Conservation (phyloP, 2,329 filamentous ascomycete species). For the Trematosphaeria pertusa region DNA sequence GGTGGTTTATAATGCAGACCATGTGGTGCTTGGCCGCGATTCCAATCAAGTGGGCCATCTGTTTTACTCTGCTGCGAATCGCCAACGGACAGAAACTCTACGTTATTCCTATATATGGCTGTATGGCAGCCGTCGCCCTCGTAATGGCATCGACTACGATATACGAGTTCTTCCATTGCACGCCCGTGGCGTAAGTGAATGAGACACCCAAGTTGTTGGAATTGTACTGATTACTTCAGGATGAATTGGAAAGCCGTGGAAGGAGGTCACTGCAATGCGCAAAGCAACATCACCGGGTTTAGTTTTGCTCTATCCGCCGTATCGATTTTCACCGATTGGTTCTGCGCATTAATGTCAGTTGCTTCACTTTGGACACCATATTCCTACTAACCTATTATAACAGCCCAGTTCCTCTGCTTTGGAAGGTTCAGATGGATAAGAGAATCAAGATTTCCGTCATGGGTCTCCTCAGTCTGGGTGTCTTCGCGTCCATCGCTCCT, state of each 20-base stretch:
- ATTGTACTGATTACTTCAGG: constrained; percentile 17
- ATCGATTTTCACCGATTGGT: constrained; percentile 46
- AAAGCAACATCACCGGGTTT: constrained; percentile 20
- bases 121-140: constrained; percentile 33
- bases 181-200: constrained; percentile 28
- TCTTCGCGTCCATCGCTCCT: constrained; percentile 29
- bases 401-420: constrained; percentile 29
- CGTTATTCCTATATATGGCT: constrained; percentile 29
- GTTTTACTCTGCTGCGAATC: constrained; percentile 43
- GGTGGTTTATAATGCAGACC: constrained; percentile 25
- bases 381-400: constrained; percentile 1
- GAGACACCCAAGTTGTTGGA: neutral
- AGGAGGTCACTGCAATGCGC: constrained; percentile 13
- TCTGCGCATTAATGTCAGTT: constrained; percentile 41
- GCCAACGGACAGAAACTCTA: constrained; percentile 35
- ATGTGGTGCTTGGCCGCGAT: constrained; percentile 20
- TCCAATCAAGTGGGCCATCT: constrained; percentile 43
- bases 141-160: constrained; percentile 43
- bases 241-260: constrained; percentile 39
- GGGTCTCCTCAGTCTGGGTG: constrained; percentile 20
- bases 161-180: constrained; percentile 36
- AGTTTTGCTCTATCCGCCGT: constrained; percentile 33
- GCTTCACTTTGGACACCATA: no score
- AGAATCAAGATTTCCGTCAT: constrained; percentile 28
- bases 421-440: constrained; percentile 28